A percentile compares a stretch with the other conserved stretches of the same genome.
These are phyloP conservation scores for Trichoderma harzianum DNA, from an alignment of 2,329 filamentous ascomycete genomes.

Conservation along the genomic window DNA sequence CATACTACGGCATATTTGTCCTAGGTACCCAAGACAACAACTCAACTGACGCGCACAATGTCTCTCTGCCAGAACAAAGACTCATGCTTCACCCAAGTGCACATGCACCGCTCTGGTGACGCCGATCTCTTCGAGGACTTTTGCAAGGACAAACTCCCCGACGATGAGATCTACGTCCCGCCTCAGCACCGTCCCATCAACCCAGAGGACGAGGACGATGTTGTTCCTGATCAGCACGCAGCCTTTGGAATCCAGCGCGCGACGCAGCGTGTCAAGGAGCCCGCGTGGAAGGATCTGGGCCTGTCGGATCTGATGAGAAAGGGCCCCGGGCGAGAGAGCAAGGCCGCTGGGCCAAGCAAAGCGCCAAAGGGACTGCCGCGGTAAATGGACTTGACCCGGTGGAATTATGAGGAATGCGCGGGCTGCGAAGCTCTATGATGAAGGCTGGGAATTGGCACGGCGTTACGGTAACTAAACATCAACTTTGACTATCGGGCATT, in stretches of 20 bases:
- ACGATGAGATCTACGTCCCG: conserved; percentile 79
- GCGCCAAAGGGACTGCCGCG: conserved; percentile 24
- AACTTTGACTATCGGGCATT: not conserved
- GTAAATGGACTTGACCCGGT: conserved; percentile 11
- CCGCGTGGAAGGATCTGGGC: conserved; percentile 76
- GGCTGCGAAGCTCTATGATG: not conserved
- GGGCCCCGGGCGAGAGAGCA: conserved; percentile 43
- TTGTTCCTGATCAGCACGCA: conserved; percentile 83
- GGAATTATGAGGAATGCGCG: not conserved
- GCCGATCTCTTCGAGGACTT: conserved; percentile 79
- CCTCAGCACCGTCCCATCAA: conserved; percentile 77
- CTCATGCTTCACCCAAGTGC: conserved; percentile 69
- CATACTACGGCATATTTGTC: not conserved
- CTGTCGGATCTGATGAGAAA: conserved; percentile 67
- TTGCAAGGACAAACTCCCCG: conserved; percentile 65
- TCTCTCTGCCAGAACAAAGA: conserved; percentile 61
- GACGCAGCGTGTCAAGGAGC: conserved; percentile 67
- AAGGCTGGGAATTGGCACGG: not conserved
- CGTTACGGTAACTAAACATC: not conserved
- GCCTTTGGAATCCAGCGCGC: conserved; percentile 83
- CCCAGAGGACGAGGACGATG: conserved; percentile 84
- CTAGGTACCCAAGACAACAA: not conserved
- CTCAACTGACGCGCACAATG: not conserved
- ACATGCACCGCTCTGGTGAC: conserved; percentile 68
- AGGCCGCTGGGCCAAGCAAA: conserved; percentile 12